Evolutionary conservation across 2,329 filamentous ascomycete species (phyloP).

Genomic region (Aureobasidium musti): DNA sequence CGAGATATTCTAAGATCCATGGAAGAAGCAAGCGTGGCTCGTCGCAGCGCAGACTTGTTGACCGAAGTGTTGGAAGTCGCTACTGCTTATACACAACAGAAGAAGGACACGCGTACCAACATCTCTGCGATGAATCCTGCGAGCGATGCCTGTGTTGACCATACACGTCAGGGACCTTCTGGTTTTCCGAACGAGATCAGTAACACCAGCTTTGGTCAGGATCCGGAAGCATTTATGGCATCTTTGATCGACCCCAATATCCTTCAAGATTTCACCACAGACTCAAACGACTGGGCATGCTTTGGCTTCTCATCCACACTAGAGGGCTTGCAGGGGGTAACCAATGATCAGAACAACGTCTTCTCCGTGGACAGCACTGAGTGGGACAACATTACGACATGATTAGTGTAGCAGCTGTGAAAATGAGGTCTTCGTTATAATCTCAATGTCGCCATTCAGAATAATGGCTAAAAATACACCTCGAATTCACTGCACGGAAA

Average conservation of each 20-base stretch:
- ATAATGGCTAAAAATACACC: not conserved
- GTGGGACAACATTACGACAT: not conserved
- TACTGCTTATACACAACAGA: constrained; percentile 2
- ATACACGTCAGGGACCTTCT: not conserved
- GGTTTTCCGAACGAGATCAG: not conserved
- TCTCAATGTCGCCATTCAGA: not conserved
- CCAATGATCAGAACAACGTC: not conserved
- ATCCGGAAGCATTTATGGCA: constrained; percentile 22
- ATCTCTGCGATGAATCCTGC: too few species aligned
- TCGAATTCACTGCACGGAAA: too few species aligned
- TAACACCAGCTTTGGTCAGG: not conserved
- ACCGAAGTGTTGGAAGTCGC: constrained; percentile 39
- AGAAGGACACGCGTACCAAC: not conserved
- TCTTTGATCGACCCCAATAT: constrained; percentile 22
- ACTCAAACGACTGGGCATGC: not conserved
- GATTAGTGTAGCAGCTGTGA: not conserved
- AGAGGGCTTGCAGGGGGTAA: not conserved
- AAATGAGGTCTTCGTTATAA: not conserved
- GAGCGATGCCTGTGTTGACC: not conserved
- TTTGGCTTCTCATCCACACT: constrained; percentile 4
- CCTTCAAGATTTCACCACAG: constrained; percentile 23
- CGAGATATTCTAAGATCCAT: constrained; percentile 41
- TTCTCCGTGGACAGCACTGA: not conserved
- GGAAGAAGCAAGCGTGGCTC: constrained; percentile 40
- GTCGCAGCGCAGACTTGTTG: constrained; percentile 40